Percentiles rank a stretch among this genome's conserved stretches.
Conservation (phyloP, 2,329 filamentous ascomycete genomes). For the Hypoxylon sp. region DNA sequence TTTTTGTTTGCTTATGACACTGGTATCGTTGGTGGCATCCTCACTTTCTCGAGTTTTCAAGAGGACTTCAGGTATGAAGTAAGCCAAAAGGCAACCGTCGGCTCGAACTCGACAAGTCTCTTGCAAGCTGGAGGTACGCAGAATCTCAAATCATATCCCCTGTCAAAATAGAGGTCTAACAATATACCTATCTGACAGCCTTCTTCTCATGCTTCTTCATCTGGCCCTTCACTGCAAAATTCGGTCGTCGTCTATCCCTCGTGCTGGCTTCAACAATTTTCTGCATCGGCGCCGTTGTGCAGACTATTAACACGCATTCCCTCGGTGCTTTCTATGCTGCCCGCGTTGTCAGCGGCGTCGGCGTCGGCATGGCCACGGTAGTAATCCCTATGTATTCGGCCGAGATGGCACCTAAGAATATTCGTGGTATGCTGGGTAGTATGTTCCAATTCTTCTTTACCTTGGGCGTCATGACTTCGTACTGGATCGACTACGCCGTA, state of each 20-base stretch:
- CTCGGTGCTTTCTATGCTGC: slow-evolving; percentile 58
- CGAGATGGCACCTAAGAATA: slow-evolving; percentile 64
- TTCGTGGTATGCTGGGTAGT: slow-evolving; percentile 56
- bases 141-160: not conserved
- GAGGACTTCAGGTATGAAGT: slow-evolving; percentile 56
- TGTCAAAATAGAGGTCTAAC: not conserved
- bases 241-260: slow-evolving; percentile 59
- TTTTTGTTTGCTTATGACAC: slow-evolving; percentile 60
- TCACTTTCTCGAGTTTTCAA: slow-evolving; percentile 58
- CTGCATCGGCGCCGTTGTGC: slow-evolving; percentile 60
- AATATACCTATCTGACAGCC: slow-evolving; percentile 46
- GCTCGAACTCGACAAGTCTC: slow-evolving; percentile 60
- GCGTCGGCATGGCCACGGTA: slow-evolving; percentile 57
- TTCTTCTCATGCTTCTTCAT: slow-evolving; percentile 62
- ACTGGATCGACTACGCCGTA: slow-evolving; percentile 65
- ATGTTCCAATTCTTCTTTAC: slow-evolving; percentile 64
- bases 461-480: slow-evolving; percentile 59
- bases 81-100: slow-evolving; percentile 53
- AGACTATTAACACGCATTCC: slow-evolving; percentile 57
- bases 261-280: slow-evolving; percentile 61
- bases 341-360: slow-evolving; percentile 54
- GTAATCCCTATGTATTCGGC: slow-evolving; percentile 62
- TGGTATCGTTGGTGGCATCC: slow-evolving; percentile 60
- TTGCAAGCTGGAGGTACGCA: slow-evolving; percentile 59
- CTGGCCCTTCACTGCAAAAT: slow-evolving; percentile 60